Base-by-base conservation (phyloP, 192 early-diverging fungal genomes). In the Rhizoclosmatium sp. region DNA sequence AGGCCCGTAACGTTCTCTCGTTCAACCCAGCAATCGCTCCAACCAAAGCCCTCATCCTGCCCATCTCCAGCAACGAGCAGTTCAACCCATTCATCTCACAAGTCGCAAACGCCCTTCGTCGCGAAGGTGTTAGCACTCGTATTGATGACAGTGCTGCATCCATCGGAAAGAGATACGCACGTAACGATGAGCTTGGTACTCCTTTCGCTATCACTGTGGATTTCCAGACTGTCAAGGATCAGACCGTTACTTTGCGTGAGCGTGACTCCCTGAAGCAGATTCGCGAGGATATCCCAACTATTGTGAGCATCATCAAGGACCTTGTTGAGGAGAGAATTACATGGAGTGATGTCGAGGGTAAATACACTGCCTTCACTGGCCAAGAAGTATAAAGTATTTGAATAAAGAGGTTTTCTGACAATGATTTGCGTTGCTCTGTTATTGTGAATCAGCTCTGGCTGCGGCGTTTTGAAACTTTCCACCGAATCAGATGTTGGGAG, bases 181-280 rank as follows among this genome's bases (percentile, higher is more conserved):
- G 98, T 78, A 98, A 98, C 83, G 98, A 99, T 83, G 97, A 99
- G 84, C 82, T 99, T 44, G 98, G 98, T 73, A 99, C 94, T 51
- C 96, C 96, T 47, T 99, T 96, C 84, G 97, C 93, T 44, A 89
- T 99, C 82, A 99, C 98, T 12, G 92, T 99, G 46, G 98, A 99
- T 86, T 98, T 99, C 92, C 93, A 97, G 79, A 95, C 97, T n/a
- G 92, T 92, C 54, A 87, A 96, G 82, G 98, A 99, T 81, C 73
- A 87, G 68, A 96, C 95, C 10, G 93, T 99, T 47, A 99, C 98
- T 14, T 87, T 99, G 59, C 93, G 98, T 68, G 96, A 98, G 86
- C 93, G 98, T 62, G 98, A 99, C 80, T 93, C 96, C 40, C 95
- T 93, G 47, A 93, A 94, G 87, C 98, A 99, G 85, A 95, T 98